Percentiles rank a stretch among this genome's conserved stretches.
phyloP scores from a whole-genome alignment of 2,329 filamentous ascomycete genomes.

The Akanthomyces muscarius region DNA sequence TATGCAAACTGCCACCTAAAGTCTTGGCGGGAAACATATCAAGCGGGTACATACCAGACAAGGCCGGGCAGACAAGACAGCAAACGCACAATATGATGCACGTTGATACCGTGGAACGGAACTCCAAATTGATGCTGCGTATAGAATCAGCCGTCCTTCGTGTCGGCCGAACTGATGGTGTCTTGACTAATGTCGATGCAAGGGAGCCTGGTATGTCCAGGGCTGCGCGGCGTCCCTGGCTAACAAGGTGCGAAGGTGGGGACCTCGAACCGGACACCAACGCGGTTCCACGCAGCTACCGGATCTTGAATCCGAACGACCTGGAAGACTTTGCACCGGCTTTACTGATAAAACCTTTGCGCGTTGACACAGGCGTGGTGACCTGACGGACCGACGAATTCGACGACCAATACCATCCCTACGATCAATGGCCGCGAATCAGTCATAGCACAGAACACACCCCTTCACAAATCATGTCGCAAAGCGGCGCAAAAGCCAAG shows the following conservation, averaged over 20 bases:
- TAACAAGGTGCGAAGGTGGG: conserved; percentile 14
- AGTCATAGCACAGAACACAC: conserved; percentile 7
- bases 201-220: background rate
- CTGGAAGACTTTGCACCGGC: background rate
- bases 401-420: background rate
- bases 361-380: background rate
- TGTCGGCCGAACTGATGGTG: background rate
- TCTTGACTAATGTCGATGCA: background rate
- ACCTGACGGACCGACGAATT: background rate
- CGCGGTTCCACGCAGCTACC: conserved; percentile 10
- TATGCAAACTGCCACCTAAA: background rate
- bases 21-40: background rate
- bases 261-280: background rate
- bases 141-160: background rate
- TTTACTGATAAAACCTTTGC: background rate
- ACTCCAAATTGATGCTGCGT: background rate
- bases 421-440: conserved; percentile 2
- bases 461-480: conserved; percentile 7
- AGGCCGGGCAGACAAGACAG: background rate
- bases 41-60: background rate
- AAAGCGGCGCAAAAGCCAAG: conserved; percentile 14
- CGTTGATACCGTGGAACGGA: background rate
- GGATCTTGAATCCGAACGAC: background rate
- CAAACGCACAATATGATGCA: background rate
- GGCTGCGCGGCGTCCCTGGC: background rate